phyloP scores from a whole-genome alignment of 2,329 filamentous ascomycete species.

The Trichophyton simii region DNA sequence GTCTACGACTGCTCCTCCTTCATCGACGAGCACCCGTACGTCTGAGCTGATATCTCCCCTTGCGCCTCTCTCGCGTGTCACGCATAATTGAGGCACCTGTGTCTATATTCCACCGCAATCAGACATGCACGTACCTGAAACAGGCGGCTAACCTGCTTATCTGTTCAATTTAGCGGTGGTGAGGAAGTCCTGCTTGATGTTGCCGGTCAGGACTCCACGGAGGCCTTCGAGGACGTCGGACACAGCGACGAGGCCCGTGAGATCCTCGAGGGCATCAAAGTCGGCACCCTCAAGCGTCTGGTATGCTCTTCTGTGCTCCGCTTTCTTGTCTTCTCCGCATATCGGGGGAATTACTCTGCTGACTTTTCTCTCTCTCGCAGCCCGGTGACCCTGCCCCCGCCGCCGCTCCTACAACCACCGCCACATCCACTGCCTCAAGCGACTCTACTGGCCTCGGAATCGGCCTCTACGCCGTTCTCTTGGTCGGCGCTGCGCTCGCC shows the following conservation, averaged over 20 bases:
- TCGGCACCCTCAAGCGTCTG: slow-evolving; percentile 68
- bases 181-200: slow-evolving; percentile 97
- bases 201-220: slow-evolving; percentile 86
- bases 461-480: slow-evolving; percentile 66
- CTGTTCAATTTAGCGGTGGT: slow-evolving; percentile 56
- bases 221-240: slow-evolving; percentile 97
- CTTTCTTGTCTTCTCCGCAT: neutral
- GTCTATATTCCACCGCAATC: neutral
- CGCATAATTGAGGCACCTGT: neutral
- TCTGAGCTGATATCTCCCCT: slow-evolving; percentile 17
- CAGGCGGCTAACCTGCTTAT: slow-evolving; percentile 17
- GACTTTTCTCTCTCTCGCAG: slow-evolving; percentile 24
- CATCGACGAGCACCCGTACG: slow-evolving; percentile 89
- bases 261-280: slow-evolving; percentile 64
- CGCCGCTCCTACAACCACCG: slow-evolving; percentile 36
- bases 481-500: slow-evolving; percentile 62
- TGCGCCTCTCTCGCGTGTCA: neutral
- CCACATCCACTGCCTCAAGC: slow-evolving; percentile 24
- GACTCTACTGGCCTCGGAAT: slow-evolving; percentile 48
- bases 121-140: neutral
- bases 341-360: neutral
- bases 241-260: slow-evolving; percentile 98
- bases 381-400: slow-evolving; percentile 64
- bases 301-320: slow-evolving; percentile 39
- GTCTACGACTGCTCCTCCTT: slow-evolving; percentile 85